phyloP scores from a whole-genome alignment of 2,329 filamentous ascomycete species.

The Ceratocystis destructans region DNA sequence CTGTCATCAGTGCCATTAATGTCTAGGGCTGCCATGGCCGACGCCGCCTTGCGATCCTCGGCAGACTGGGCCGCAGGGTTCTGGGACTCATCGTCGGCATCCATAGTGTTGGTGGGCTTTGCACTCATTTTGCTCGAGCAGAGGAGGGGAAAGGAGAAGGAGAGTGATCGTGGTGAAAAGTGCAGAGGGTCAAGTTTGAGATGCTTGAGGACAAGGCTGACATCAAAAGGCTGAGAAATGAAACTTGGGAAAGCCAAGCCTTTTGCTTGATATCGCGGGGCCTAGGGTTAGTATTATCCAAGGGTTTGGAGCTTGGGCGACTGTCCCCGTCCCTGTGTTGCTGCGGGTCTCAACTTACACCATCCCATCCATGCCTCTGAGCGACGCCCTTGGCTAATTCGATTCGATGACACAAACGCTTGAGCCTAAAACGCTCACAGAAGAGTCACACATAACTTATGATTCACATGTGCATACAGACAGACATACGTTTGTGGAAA shows the following conservation, averaged over 20 bases:
- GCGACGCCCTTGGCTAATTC: not conserved
- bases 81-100: conserved; percentile 43
- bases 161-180: not conserved
- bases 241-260: not conserved
- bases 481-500: not conserved
- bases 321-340: too few species aligned
- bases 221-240: not conserved
- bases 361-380: not conserved
- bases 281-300: not conserved
- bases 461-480: not conserved
- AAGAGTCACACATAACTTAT: not conserved
- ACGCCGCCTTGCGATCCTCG: conserved; percentile 64
- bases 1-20: conserved; percentile 35
- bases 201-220: not conserved
- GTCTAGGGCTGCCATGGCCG: conserved; percentile 59
- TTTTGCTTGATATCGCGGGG: not conserved
- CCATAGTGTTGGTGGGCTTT: not conserved
- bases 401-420: not conserved
- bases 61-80: conserved; percentile 45
- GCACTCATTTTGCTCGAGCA: not conserved
- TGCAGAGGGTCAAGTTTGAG: not conserved
- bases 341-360: not conserved
- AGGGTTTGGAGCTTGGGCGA: too few species aligned
- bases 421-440: not conserved
- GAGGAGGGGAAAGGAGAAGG: not conserved